Evolutionary conservation across 2,329 filamentous ascomycete species (phyloP).

Genomic region (Trichoderma sp.): DNA sequence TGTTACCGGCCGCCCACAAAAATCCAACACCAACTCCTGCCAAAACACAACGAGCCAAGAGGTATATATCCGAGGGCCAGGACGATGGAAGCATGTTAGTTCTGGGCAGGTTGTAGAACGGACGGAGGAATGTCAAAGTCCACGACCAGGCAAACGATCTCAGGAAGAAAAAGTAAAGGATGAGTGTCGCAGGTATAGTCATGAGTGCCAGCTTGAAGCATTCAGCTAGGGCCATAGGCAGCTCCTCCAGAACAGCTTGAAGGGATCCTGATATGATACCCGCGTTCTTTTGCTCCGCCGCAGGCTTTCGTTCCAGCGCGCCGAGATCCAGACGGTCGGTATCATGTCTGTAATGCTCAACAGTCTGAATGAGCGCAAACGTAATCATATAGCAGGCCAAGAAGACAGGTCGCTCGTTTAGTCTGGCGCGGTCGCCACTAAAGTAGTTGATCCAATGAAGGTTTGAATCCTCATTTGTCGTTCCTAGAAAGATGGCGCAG

Average conservation of each 20-base stretch:
- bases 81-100: constrained; percentile 61
- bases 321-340: constrained; percentile 61
- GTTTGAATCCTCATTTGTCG: constrained; percentile 56
- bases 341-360: constrained; percentile 69
- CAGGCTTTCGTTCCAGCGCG: constrained; percentile 27
- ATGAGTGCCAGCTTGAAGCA: constrained; percentile 42
- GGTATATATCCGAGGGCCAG: constrained; percentile 56
- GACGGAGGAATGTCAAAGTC: constrained; percentile 66
- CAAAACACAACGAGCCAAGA: constrained; percentile 55
- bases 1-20: constrained; percentile 75
- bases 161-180: constrained; percentile 63
- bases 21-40: constrained; percentile 67
- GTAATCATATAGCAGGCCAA: constrained; percentile 68
- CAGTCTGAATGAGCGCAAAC: constrained; percentile 67
- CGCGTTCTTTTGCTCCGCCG: constrained; percentile 26
- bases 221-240: constrained; percentile 41
- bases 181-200: constrained; percentile 45
- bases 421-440: constrained; percentile 66
- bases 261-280: constrained; percentile 32
- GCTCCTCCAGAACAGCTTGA: constrained; percentile 37
- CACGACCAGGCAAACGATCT: constrained; percentile 65
- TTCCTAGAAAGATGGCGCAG: constrained; percentile 77
- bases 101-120: constrained; percentile 73
- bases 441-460: constrained; percentile 72
- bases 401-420: constrained; percentile 87